Evolutionary conservation across 768 basidiomycete genomes (phyloP).

Genomic region (Chalciporus piperatus): DNA sequence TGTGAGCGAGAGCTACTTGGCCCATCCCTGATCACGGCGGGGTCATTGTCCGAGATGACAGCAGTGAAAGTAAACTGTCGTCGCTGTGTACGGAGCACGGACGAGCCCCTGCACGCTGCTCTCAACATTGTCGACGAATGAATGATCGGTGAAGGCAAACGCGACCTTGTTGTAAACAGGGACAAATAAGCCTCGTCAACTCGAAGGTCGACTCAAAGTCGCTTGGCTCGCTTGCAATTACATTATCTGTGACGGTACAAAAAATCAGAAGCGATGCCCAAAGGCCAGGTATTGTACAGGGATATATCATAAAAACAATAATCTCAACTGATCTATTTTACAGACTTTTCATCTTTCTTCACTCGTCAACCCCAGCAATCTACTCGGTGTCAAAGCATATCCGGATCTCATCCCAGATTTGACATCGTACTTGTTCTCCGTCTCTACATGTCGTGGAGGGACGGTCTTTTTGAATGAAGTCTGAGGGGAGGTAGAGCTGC

Average conservation of each 20-base stretch:
- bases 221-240: too few relatives aligned
- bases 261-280: background rate
- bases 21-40: background rate
- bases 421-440: background rate
- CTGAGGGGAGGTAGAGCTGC: conserved; percentile 34
- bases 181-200: conserved; percentile 2
- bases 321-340: background rate
- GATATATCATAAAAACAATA: background rate
- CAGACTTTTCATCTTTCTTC: conserved; percentile 8
- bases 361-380: conserved; percentile 20
- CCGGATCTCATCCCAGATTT: background rate
- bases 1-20: conserved; percentile 32
- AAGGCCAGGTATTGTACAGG: conserved; percentile 1
- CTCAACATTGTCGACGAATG: conserved; percentile 13
- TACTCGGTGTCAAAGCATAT: conserved; percentile 27
- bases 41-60: background rate
- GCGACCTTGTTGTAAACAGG: conserved; percentile 5
- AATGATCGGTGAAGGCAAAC: background rate
- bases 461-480: background rate
- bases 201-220: too few relatives aligned
- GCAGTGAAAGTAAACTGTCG: background rate
- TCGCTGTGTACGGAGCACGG: conserved; percentile 1
- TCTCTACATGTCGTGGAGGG: background rate
- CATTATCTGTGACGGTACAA: background rate
- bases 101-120: background rate